Percentiles rank a stretch among this genome's conserved stretches.
Evolutionary conservation across 192 early-diverging fungal species (phyloP).

Genomic region (Spizellomyces punctatus): DNA sequence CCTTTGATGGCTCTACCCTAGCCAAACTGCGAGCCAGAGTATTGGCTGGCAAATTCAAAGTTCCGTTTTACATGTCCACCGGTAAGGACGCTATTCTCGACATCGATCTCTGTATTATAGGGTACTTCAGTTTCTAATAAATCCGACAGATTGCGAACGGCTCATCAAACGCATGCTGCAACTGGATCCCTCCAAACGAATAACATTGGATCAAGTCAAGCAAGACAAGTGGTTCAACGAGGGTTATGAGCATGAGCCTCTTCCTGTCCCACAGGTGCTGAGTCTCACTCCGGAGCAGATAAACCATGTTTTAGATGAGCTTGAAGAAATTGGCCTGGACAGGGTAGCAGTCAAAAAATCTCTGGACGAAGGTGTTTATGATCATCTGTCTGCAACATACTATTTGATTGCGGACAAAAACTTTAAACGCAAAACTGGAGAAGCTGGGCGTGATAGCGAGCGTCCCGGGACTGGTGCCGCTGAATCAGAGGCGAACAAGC

Average conservation of each 20-base stretch:
- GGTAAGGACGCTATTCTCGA: conserved; percentile 33
- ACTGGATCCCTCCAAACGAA: conserved; percentile 58
- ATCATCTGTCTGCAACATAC: conserved; percentile 59
- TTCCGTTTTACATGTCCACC: conserved; percentile 64
- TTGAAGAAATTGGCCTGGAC: conserved; percentile 62
- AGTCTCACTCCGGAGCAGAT: conserved; percentile 49
- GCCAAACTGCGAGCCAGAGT: conserved; percentile 57
- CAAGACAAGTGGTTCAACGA: conserved; percentile 60
- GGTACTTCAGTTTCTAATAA: conserved; percentile 11
- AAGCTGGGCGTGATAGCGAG: conserved; percentile 25
- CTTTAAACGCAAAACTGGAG: conserved; percentile 40
- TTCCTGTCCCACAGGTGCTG: conserved; percentile 21
- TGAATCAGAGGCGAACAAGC: conserved; percentile 16
- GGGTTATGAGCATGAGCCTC: conserved; percentile 49
- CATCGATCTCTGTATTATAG: background rate
- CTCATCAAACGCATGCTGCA: conserved; percentile 62
- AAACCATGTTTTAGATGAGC: conserved; percentile 48
- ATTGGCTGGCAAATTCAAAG: conserved; percentile 58
- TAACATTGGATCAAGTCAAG: conserved; percentile 54
- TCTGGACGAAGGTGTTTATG: conserved; percentile 53
- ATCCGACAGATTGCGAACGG: conserved; percentile 51
- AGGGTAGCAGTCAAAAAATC: conserved; percentile 44
- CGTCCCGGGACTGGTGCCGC: conserved; percentile 27
- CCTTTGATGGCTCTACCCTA: conserved; percentile 65
- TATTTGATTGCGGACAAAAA: conserved; percentile 56